Evolutionary conservation across 805 yeast species (phyloP).

Genomic region (Tetrapisispora iriomotensis): DNA sequence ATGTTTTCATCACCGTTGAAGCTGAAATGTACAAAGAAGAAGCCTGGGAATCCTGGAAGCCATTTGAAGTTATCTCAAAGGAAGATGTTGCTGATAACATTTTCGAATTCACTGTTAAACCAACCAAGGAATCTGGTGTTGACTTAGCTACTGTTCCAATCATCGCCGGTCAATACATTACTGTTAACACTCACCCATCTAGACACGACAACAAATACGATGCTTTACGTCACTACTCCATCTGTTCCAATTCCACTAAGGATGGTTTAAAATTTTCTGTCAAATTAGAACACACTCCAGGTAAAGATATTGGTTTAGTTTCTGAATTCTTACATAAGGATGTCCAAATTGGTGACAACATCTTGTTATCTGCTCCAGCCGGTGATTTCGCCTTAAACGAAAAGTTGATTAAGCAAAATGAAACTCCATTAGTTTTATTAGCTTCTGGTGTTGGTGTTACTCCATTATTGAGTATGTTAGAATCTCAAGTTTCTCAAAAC

Average conservation of each 20-base stretch:
- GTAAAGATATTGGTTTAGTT: conserved; percentile 33
- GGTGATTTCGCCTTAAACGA: conserved; percentile 39
- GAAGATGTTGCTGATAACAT: conserved; percentile 39
- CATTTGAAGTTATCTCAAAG: conserved; percentile 37
- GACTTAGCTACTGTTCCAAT: conserved; percentile 19
- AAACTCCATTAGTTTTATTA: conserved; percentile 33
- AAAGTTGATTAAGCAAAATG: conserved; percentile 22
- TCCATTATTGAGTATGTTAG: conserved; percentile 47
- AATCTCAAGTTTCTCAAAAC: conserved; percentile 23
- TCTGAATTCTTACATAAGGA: conserved; percentile 42
- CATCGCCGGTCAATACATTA: conserved; percentile 34
- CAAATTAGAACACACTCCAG: conserved; percentile 31
- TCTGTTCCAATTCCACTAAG: conserved; percentile 33
- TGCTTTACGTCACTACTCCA: conserved; percentile 50
- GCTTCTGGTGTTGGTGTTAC: conserved; percentile 65
- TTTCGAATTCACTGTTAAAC: conserved; percentile 41
- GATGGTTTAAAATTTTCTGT: conserved; percentile 52
- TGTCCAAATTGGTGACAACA: conserved; percentile 38
- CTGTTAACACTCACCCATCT: conserved; percentile 29
- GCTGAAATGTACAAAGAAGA: conserved; percentile 35
- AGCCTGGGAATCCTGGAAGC: conserved; percentile 53
- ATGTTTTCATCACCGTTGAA: conserved; percentile 49
- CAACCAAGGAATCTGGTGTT: conserved; percentile 33
- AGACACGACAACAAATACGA: conserved; percentile 32
- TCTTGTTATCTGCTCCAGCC: conserved; percentile 48